Percentiles rank a stretch among this genome's conserved stretches.
phyloP scores from a whole-genome alignment of 1,284 basidiomycete genomes.

The Pseudozyma sp. region DNA sequence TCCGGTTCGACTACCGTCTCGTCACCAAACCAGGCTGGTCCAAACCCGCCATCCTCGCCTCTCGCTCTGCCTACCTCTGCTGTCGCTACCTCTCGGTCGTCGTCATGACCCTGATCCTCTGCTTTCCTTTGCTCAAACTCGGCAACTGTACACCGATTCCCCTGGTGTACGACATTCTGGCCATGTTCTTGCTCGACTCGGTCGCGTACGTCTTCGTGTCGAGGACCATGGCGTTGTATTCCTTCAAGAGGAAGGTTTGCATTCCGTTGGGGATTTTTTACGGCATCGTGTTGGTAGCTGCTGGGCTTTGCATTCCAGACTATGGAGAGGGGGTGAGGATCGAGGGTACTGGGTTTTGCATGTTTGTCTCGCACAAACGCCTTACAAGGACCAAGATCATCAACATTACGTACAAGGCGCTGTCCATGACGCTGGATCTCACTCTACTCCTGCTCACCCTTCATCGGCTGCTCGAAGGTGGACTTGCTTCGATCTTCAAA shows the following conservation, averaged over 20 bases:
- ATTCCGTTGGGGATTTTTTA: slow-evolving; percentile 22
- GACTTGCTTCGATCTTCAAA: slow-evolving; percentile 22
- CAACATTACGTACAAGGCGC: slow-evolving; percentile 34
- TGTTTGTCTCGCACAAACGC: slow-evolving; percentile 25
- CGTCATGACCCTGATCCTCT: slow-evolving; percentile 20
- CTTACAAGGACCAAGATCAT: slow-evolving; percentile 7
- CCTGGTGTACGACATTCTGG: slow-evolving; percentile 24
- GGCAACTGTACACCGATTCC: slow-evolving; percentile 31
- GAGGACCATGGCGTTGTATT: slow-evolving; percentile 42
- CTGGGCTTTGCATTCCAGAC: slow-evolving; percentile 23
- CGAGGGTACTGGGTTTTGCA: slow-evolving; percentile 30
- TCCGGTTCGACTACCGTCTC: slow-evolving; percentile 38
- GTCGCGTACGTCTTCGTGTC: slow-evolving; percentile 40
- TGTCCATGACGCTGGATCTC: slow-evolving; percentile 35
- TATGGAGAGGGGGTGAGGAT: slow-evolving; percentile 35
- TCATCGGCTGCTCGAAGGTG: slow-evolving; percentile 46
- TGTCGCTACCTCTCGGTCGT: slow-evolving; percentile 28
- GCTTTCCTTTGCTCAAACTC: slow-evolving; percentile 23
- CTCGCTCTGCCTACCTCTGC: slow-evolving; percentile 32
- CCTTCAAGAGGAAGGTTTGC: slow-evolving; percentile 29
- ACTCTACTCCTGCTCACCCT: slow-evolving; percentile 37
- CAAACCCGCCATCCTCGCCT: slow-evolving; percentile 29
- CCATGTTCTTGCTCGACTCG: slow-evolving; percentile 27
- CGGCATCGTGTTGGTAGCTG: slow-evolving; percentile 14
- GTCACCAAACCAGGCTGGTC: slow-evolving; percentile 41